These are phyloP conservation scores for Nannochloris sp. DNA, from an alignment of 139 green algal species.

Conservation along the genomic window DNA sequence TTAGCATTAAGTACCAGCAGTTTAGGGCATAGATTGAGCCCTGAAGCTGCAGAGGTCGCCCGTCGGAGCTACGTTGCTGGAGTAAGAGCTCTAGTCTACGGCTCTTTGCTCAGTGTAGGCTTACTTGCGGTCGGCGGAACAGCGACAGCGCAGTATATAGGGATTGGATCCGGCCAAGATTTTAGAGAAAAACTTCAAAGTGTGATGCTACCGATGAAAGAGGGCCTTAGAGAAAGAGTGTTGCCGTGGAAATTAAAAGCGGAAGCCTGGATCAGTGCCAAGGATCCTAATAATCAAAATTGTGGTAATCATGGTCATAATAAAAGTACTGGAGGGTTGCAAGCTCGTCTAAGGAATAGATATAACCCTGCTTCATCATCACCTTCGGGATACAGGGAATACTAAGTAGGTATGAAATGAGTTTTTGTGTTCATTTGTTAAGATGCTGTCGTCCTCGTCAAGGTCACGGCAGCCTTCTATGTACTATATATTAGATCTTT, in stretches of 20 bases:
- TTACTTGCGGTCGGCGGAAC: background rate
- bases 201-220: background rate
- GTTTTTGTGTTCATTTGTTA: background rate
- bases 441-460: background rate
- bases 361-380: background rate
- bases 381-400: background rate
- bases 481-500: too few species aligned
- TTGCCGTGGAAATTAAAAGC: background rate
- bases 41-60: conserved; percentile 22
- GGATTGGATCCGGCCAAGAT: background rate
- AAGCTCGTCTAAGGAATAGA: background rate
- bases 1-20: too few species aligned
- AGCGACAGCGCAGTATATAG: background rate
- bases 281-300: background rate
- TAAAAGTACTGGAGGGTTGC: background rate
- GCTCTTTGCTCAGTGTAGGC: background rate
- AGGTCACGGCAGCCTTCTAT: too few species aligned
- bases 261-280: background rate
- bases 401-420: background rate
- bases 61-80: conserved; percentile 4
- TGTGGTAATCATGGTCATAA: background rate
- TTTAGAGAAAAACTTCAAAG: background rate
- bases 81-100: conserved; percentile 4
- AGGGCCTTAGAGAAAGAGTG: background rate
- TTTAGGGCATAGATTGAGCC: too few species aligned